Evolutionary conservation across 192 early-diverging fungal species (phyloP), one percentile per base, ranked within the genome.

Genomic region (Umbelopsis ramanniana): DNA sequence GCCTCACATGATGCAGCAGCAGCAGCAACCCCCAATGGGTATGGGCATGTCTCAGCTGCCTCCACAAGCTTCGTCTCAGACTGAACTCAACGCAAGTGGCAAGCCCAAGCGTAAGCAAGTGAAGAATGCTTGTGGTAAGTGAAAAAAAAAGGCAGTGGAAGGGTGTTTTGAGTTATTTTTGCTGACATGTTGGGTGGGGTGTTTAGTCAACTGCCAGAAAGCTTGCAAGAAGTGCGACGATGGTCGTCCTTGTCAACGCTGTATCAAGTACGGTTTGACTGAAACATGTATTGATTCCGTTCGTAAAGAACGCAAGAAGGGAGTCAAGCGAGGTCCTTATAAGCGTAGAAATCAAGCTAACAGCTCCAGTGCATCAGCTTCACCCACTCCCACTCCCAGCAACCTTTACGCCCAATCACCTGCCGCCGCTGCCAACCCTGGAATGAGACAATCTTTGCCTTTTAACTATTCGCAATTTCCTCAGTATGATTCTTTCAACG

Each of bases 171-270:
- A n/a, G n/a, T n/a, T n/a, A n/a, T n/a, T n/a, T 29, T 29, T 29
- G 29, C 29, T 29, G 29, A 29, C 3, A 29, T 29, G 29, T n/a
- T n/a, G n/a, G n/a, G n/a, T n/a, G 29, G 29, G 3, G 3, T 29
- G 29, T 73, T 26, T 78, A 86, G 85, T 94, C 33, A 93, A 96
- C 71, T 97, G 95, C 69, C 92, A 93, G 80, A 89, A 90, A 48
- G 90, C 94, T 0, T 95, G 94, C 78, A 97, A 97, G 79, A 97
- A 95, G 77, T 97, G 96, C 76, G 94, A 94, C 55, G 87, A 90
- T 53, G 89, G 79, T 19, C 75, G 96, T 35, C 96, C 96, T 4
- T 97, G 96, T 71, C 74, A 82, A 74, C 86, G 96, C 1, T 97
- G 96, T 76, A 77, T 90, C 70, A 89, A 90, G 73, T 89, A 91